phyloP scores from a whole-genome alignment of 2,329 filamentous ascomycete species.

The Decorospora gaudefroyi region DNA sequence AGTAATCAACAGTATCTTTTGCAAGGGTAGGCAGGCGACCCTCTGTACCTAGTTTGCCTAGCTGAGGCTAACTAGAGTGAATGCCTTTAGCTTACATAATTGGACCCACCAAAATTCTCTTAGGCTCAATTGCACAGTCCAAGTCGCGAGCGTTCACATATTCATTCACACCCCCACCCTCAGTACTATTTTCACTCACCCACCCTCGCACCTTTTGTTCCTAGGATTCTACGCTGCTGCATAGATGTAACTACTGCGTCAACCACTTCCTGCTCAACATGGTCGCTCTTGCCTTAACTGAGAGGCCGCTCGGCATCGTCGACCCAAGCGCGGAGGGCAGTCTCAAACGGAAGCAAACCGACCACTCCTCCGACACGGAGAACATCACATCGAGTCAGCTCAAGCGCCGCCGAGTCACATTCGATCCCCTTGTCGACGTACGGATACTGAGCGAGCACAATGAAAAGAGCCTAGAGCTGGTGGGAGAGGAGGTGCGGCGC shows the following conservation, averaged over 20 bases:
- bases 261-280: conserved; percentile 28
- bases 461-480: conserved; percentile 61
- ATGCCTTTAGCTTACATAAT: conserved; percentile 14
- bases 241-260: conserved; percentile 36
- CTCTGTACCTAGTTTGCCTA: too few relatives aligned
- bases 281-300: conserved; percentile 47
- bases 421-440: conserved; percentile 55
- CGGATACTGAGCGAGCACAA: conserved; percentile 50
- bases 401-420: conserved; percentile 56
- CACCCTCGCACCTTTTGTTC: conserved; percentile 2
- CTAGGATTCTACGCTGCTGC: conserved; percentile 5
- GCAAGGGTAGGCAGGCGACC: too few relatives aligned
- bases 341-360: conserved; percentile 47
- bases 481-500: conserved; percentile 65
- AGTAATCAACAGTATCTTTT: too few relatives aligned
- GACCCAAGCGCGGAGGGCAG: conserved; percentile 39
- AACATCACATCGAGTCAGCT: conserved; percentile 41
- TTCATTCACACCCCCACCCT: conserved; percentile 20
- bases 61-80: conserved; percentile 4
- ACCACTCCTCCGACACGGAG: conserved; percentile 38
- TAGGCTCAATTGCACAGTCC: conserved; percentile 6
- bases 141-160: conserved; percentile 24
- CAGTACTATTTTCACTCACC: conserved; percentile 17
- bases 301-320: conserved; percentile 33
- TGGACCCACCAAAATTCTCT: conserved; percentile 20